A percentile compares a stretch with the other conserved stretches of the same genome.
phyloP scores from a whole-genome alignment of 345 rosid species.

The Angophora floribunda region DNA sequence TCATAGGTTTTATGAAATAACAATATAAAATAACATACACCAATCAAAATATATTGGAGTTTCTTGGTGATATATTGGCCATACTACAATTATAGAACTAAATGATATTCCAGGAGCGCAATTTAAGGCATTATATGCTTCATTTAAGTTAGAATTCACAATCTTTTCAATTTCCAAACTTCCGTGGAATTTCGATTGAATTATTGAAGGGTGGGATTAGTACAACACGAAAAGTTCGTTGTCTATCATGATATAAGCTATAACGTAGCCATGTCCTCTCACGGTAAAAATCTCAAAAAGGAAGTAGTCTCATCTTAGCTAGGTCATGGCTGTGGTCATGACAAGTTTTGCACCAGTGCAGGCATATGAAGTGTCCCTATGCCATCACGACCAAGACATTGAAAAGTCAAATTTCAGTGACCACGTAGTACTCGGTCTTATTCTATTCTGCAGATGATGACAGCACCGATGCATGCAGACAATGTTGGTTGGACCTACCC shows the following conservation, averaged over 20 bases:
- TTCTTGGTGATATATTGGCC: not conserved
- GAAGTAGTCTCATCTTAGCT: not conserved
- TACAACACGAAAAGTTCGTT: not conserved
- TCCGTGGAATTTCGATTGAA: not conserved
- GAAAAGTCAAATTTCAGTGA: not conserved
- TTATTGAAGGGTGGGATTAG: not conserved
- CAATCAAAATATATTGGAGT: too few relatives aligned
- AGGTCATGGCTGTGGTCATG: not conserved
- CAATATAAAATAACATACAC: too few relatives aligned
- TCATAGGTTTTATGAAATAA: too few relatives aligned
- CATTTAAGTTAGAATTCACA: not conserved
- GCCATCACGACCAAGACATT: not conserved
- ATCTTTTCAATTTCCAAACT: not conserved
- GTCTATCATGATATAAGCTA: not conserved
- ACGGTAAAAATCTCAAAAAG: not conserved
- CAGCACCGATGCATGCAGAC: not conserved
- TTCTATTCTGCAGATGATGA: not conserved
- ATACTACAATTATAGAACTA: not conserved
- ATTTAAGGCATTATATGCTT: not conserved
- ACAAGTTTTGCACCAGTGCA: not conserved
- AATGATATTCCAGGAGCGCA: not conserved
- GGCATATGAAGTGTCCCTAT: not conserved
- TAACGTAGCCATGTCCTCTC: not conserved
- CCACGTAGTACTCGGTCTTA: not conserved
- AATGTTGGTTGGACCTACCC: not conserved